These are phyloP conservation scores for Cytidiella melzeri DNA, from an alignment of 768 basidiomycete genomes.

Conservation along the genomic window DNA sequence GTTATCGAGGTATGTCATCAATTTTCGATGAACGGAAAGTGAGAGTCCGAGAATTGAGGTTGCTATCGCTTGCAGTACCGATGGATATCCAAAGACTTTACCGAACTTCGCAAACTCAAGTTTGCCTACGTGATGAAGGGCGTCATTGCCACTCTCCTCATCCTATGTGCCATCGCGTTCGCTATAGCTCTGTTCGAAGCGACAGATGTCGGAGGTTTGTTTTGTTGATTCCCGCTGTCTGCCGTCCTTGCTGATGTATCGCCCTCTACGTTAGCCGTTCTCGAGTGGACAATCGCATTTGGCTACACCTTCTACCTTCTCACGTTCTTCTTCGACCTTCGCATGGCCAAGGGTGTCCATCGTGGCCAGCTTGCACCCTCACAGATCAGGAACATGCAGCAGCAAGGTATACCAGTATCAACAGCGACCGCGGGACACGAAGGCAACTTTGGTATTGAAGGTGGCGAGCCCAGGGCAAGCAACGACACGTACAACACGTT, in stretches of 20 bases:
- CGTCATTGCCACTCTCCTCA: constrained; percentile 49
- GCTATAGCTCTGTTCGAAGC: constrained; percentile 42
- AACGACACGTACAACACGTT: not conserved
- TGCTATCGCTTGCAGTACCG: too few species aligned
- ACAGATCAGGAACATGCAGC: constrained; percentile 22
- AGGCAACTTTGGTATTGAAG: not conserved
- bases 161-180: constrained; percentile 60
- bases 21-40: not conserved
- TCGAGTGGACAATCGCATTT: constrained; percentile 73
- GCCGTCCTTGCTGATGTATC: not conserved
- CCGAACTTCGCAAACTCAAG: constrained; percentile 37
- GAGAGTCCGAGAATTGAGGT: too few species aligned
- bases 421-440: constrained; percentile 3
- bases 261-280: constrained; percentile 35
- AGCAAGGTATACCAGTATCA: constrained; percentile 12
- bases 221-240: not conserved
- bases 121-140: constrained; percentile 58
- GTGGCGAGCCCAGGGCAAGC: not conserved
- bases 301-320: constrained; percentile 69
- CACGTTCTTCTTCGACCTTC: constrained; percentile 69
- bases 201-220: constrained; percentile 44
- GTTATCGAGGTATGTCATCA: constrained; percentile 50
- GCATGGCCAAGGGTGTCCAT: constrained; percentile 46
- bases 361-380: constrained; percentile 39
- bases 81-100: constrained; percentile 58